phyloP scores from a whole-genome alignment of 768 basidiomycete genomes.

The Tubosaeta sp. region DNA sequence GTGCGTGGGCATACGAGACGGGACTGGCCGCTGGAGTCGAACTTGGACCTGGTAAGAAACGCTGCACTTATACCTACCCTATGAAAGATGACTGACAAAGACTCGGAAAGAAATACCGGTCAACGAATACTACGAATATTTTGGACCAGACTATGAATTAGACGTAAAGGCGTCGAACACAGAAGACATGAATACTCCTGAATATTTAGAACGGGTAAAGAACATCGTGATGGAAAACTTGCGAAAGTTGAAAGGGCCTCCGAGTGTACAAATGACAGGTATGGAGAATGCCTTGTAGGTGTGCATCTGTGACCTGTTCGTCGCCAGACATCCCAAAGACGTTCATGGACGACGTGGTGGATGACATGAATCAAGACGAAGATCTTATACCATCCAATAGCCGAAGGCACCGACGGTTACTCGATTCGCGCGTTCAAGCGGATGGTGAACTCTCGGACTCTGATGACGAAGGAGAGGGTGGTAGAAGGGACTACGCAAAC shows the following conservation, averaged over 20 bases:
- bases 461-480: slow-evolving; percentile 94
- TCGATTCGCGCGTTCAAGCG: slow-evolving; percentile 77
- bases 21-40: slow-evolving; percentile 97
- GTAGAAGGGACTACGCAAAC: slow-evolving; percentile 62
- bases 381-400: slow-evolving; percentile 75
- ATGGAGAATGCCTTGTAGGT: slow-evolving; percentile 13
- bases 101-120: slow-evolving; percentile 82
- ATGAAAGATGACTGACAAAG: slow-evolving; percentile 3
- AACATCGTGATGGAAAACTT: slow-evolving; percentile 90
- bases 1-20: slow-evolving; percentile 98
- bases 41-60: slow-evolving; percentile 65
- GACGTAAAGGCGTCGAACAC: slow-evolving; percentile 94
- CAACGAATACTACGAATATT: slow-evolving; percentile 99
- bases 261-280: slow-evolving; percentile 91
- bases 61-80: neutral
- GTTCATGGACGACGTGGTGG: slow-evolving; percentile 80
- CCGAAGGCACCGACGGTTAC: slow-evolving; percentile 67
- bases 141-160: slow-evolving; percentile 94
- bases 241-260: slow-evolving; percentile 80
- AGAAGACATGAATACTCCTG: slow-evolving; percentile 90
- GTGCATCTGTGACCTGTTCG: neutral
- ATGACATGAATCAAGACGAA: slow-evolving; percentile 78
- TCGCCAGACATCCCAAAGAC: slow-evolving; percentile 73
- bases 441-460: slow-evolving; percentile 95
- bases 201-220: slow-evolving; percentile 91